Conservation (phyloP, 1,139 yeast species). For the Hyphopichia fennica region DNA sequence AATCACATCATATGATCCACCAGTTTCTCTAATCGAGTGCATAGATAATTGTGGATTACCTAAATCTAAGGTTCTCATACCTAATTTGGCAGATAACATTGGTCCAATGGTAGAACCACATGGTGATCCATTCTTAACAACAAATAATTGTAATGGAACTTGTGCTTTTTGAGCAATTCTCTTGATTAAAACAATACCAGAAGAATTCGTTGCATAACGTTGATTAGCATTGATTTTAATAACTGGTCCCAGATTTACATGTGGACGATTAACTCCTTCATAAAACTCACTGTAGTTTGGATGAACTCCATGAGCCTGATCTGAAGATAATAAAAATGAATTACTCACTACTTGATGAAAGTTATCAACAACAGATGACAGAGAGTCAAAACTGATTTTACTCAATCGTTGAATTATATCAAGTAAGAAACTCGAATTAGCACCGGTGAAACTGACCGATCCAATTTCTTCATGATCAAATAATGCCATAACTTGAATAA, state of each 20-base stretch:
- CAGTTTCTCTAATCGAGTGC: constrained; percentile 96
- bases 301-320: constrained; percentile 96
- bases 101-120: constrained; percentile 99
- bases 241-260: constrained; percentile 86
- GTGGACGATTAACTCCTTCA: constrained; percentile 78
- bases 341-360: constrained; percentile 70
- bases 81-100: constrained; percentile 82
- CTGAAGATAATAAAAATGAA: constrained; percentile 88
- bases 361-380: constrained; percentile 14
- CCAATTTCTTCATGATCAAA: constrained; percentile 98
- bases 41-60: constrained; percentile 94
- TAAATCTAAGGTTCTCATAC: constrained; percentile 84
- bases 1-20: constrained; percentile 75
- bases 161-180: constrained; percentile 64
- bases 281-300: constrained; percentile 82
- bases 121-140: constrained; percentile 86
- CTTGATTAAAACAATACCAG: constrained; percentile 80
- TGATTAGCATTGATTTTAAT: constrained; percentile 93
- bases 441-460: constrained; percentile 92
- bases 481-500: constrained; percentile 71
- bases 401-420: constrained; percentile 68
- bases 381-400: constrained; percentile 19
- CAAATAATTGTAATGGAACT: constrained; percentile 80
- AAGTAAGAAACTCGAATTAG: constrained; percentile 86
- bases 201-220: constrained; percentile 90